Conservation (phyloP, 305 asterid genomes). For the Solanum hybrid region DNA sequence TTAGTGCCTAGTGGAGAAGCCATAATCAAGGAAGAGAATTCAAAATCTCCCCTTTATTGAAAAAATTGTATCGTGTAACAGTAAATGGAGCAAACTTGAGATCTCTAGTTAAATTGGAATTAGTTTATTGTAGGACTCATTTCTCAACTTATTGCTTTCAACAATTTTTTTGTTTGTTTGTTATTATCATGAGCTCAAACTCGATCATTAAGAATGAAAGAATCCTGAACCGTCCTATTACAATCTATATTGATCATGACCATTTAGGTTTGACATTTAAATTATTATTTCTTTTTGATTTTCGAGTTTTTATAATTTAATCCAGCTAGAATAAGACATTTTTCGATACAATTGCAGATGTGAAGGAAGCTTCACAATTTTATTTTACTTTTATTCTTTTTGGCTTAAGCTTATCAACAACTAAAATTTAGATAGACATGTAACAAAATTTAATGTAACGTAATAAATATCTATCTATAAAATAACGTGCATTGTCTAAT, state of each 20-base stretch:
- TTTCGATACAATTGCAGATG: background rate
- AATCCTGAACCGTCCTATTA: accelerated
- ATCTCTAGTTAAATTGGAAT: background rate
- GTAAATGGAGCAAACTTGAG: background rate
- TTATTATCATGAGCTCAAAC: background rate
- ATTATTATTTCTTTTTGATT: background rate
- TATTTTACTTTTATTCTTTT: background rate
- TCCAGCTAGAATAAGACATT: background rate
- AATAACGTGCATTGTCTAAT: too few relatives aligned
- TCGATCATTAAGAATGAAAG: background rate
- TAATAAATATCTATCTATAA: background rate
- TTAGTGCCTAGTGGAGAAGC: background rate
- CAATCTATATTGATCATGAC: background rate
- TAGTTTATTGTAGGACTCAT: accelerated
- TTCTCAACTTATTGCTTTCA: background rate
- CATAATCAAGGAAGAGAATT: background rate
- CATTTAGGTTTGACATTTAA: background rate
- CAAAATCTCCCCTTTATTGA: background rate
- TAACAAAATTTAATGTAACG: background rate
- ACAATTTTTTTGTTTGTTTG: background rate
- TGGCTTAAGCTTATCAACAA: background rate
- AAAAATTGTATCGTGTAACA: background rate
- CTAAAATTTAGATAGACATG: background rate
- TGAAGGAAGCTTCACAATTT: background rate
- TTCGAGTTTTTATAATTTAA: background rate